A percentile compares a stretch with the other conserved stretches of the same genome.
Evolutionary conservation across 2,329 filamentous ascomycete species (phyloP).

Genomic region (Trichoderma endophyticum): DNA sequence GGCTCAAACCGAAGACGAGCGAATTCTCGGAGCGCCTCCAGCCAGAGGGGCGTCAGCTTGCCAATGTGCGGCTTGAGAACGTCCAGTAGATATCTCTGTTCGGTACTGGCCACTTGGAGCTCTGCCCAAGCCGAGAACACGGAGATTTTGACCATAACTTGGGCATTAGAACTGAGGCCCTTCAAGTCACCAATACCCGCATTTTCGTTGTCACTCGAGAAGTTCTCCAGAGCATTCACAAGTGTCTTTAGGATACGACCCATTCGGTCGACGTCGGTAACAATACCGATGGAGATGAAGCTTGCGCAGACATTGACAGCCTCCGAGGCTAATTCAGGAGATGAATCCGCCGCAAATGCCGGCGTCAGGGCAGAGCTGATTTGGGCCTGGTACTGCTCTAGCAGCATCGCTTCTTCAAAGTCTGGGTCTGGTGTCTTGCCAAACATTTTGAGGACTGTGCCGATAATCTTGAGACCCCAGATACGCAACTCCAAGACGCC

Average conservation of each 20-base stretch:
- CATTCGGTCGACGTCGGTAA: slow-evolving; percentile 98
- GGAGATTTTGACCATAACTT: slow-evolving; percentile 98
- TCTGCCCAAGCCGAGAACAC: slow-evolving; percentile 97
- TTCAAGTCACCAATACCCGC: slow-evolving; percentile 90
- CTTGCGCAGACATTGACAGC: slow-evolving; percentile 97
- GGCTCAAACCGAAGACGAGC: slow-evolving; percentile 92
- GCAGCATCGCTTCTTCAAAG: slow-evolving; percentile 91
- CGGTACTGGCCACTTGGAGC: slow-evolving; percentile 88
- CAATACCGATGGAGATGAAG: slow-evolving; percentile 95
- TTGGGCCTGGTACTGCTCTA: slow-evolving; percentile 98
- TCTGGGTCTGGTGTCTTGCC: slow-evolving; percentile 93
- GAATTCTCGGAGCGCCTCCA: slow-evolving; percentile 90
- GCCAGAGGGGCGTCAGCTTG: slow-evolving; percentile 86
- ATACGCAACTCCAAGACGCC: slow-evolving; percentile 86
- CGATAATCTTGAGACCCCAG: slow-evolving; percentile 89
- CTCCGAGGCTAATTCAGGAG: slow-evolving; percentile 90
- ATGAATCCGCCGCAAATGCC: slow-evolving; percentile 93
- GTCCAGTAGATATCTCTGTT: slow-evolving; percentile 83
- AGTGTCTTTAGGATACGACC: slow-evolving; percentile 93
- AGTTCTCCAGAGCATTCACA: slow-evolving; percentile 86
- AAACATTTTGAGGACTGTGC: slow-evolving; percentile 91
- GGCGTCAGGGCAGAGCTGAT: slow-evolving; percentile 96
- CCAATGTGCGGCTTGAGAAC: slow-evolving; percentile 89
- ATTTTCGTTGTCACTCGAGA: slow-evolving; percentile 75
- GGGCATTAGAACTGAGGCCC: slow-evolving; percentile 89